Evolutionary conservation across 2,329 filamentous ascomycete genomes (phyloP).

Genomic region (Penicillium aurantiogriseum): DNA sequence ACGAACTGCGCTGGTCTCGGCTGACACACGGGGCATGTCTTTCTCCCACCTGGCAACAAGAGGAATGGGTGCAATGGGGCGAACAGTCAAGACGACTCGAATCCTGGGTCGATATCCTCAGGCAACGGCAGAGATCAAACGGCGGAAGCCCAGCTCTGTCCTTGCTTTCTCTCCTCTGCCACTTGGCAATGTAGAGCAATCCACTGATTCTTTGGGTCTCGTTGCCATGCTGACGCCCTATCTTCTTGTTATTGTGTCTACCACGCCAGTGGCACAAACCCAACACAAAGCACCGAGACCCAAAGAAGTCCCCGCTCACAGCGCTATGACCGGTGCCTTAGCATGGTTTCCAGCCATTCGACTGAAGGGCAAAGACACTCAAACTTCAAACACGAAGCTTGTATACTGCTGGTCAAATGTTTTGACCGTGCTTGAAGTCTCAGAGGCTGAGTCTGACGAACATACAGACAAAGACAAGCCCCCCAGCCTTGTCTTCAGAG

Average conservation of each 20-base stretch:
- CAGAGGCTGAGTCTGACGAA: slow-evolving; percentile 60
- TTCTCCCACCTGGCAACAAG: slow-evolving; percentile 95
- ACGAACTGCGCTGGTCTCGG: slow-evolving; percentile 91
- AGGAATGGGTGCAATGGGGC: slow-evolving; percentile 80
- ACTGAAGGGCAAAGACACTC: slow-evolving; percentile 71
- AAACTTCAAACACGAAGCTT: slow-evolving; percentile 72
- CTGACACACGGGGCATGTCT: slow-evolving; percentile 93
- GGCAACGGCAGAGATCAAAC: slow-evolving; percentile 59
- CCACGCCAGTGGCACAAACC: slow-evolving; percentile 91
- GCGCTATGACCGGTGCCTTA: slow-evolving; percentile 87
- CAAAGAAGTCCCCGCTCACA: slow-evolving; percentile 86
- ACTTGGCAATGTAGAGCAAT: slow-evolving; percentile 87
- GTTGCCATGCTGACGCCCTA: slow-evolving; percentile 97
- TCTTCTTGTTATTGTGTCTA: slow-evolving; percentile 92
- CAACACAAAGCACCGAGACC: slow-evolving; percentile 91
- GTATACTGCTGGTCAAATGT: slow-evolving; percentile 99
- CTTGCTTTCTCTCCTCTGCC: slow-evolving; percentile 87
- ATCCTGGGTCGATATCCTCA: slow-evolving; percentile 90
- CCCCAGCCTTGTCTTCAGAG: slow-evolving; percentile 72
- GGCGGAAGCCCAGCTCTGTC: slow-evolving; percentile 88
- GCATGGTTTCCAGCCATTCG: slow-evolving; percentile 98
- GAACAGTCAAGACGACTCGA: slow-evolving; percentile 83
- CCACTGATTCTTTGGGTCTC: slow-evolving; percentile 81
- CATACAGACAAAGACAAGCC: slow-evolving; percentile 72
- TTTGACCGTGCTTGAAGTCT: slow-evolving; percentile 86